Evolutionary conservation across 257 asterid genomes (phyloP), one percentile per base, ranked within the genome.

Genomic region (Gentiana macrophylla): DNA sequence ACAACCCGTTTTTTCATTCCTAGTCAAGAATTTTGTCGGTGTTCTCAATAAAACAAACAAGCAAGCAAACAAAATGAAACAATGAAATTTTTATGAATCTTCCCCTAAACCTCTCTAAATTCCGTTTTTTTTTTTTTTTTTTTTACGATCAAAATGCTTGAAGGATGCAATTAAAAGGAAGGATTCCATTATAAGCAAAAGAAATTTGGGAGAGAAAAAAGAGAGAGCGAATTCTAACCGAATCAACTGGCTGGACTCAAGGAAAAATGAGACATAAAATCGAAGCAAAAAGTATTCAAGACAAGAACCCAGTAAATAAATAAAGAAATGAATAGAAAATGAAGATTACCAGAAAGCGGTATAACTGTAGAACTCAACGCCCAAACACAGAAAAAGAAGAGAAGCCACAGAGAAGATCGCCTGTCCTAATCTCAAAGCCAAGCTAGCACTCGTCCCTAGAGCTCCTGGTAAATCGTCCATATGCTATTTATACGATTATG

Each of bases 391-490:
- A 74, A 92, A 92, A 24, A 92, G 93, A 73, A 92, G 71, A 1
- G 98, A 87, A 70, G 95, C 93, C 70, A 83, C 71, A n/a, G 98
- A 87, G 49, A 88, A 87, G 12, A 79, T 33, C 50, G 90, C 79
- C 66, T 92, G 98, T 54, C 95, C 97, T 41, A 88, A 72, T 78
- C 98, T 78, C 77, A 92, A 53, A 66, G 91, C 95, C 84, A 92
- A 75, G 65, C 98, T 85, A 47, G 84, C 97, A 60, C 94, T 84
- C 10, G 97, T 88, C 47, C 98, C 98, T 45, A 92, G 45, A 72
- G 94, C 70, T 56, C 97, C 97, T 10, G 97, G 97, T 69, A 88
- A 63, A 55, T 88, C 94, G 54, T 88, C 98, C 98, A 92, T 92
- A 50, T 67, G 72, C 68, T 52, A 45, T 62, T 41, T 36, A 47